Percentiles rank a stretch among this genome's conserved stretches.
These are phyloP conservation scores for Curvularia lunata DNA, from an alignment of 2,329 filamentous ascomycete genomes.

Conservation along the genomic window DNA sequence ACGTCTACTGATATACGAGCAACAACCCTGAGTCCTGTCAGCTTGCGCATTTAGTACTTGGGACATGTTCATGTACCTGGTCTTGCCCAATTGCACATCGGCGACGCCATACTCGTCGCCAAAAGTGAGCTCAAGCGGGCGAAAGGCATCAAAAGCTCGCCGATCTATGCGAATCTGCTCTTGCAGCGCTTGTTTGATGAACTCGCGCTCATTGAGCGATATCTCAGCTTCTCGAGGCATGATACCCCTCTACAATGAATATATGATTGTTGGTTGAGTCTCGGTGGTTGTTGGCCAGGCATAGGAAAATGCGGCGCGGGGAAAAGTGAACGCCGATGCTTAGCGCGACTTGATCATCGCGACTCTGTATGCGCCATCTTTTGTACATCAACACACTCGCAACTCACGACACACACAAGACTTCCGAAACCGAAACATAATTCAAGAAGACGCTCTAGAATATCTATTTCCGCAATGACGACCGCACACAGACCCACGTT, in stretches of 20 bases:
- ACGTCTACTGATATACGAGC: conserved; percentile 89
- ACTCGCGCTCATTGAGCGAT: conserved; percentile 85
- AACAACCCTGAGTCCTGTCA: conserved; percentile 66
- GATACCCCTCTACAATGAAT: conserved; percentile 28
- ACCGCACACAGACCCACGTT: conserved; percentile 86
- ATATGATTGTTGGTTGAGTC: conserved; percentile 15
- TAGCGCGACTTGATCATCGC: conserved; percentile 24
- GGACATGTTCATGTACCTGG: conserved; percentile 65
- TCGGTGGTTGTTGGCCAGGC: conserved; percentile 12
- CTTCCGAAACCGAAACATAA: conserved; percentile 35
- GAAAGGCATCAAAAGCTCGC: conserved; percentile 79
- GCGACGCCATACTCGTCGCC: conserved; percentile 90
- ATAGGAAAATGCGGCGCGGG: conserved; percentile 36
- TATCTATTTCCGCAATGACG: conserved; percentile 49
- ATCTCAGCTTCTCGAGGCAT: conserved; percentile 96
- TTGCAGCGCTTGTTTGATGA: conserved; percentile 81
- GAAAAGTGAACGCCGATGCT: conserved; percentile 24
- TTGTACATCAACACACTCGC: conserved; percentile 14
- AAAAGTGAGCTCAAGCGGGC: conserved; percentile 78
- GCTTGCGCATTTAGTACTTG: conserved; percentile 8
- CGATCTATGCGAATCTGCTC: conserved; percentile 85
- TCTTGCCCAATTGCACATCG: conserved; percentile 87
- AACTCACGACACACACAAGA: conserved; percentile 31
- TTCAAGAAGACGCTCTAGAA: neutral
- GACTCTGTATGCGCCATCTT: conserved; percentile 11